These are phyloP conservation scores for Umbelopsis sp. DNA, from an alignment of 192 early-diverging fungal species.

Conservation along the genomic window DNA sequence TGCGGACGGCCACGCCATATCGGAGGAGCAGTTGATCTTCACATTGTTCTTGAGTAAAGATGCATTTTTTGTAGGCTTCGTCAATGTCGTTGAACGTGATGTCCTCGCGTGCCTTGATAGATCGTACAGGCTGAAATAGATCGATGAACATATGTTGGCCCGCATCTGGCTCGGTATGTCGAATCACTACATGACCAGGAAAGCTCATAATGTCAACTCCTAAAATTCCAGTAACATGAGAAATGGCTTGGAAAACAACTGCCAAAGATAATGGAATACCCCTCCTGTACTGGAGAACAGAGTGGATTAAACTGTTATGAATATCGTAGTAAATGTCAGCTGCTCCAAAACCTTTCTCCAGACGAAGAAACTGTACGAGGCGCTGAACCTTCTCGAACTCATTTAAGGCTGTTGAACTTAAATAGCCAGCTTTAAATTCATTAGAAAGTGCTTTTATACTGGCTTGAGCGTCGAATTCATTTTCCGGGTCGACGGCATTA, in stretches of 20 bases:
- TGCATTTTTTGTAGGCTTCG: not conserved
- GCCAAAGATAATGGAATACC: not conserved
- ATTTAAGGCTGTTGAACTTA: not conserved
- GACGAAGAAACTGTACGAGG: not conserved
- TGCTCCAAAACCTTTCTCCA: not conserved
- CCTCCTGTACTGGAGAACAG: not conserved
- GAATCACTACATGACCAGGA: not conserved
- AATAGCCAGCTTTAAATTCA: not conserved
- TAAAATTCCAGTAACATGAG: not conserved
- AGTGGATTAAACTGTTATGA: not conserved
- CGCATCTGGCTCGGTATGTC: not conserved
- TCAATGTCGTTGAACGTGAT: not conserved
- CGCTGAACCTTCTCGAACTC: conserved; percentile 4
- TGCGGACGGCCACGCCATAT: not conserved
- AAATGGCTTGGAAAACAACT: not conserved
- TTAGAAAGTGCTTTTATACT: not conserved
- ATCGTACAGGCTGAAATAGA: not conserved
- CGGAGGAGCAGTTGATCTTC: not conserved
- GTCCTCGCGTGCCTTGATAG: not conserved
- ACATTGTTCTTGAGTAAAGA: not conserved
- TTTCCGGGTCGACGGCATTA: not conserved
- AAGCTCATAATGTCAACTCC: conserved; percentile 10
- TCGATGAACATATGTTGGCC: not conserved
- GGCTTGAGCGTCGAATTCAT: not conserved
- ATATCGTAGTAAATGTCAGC: conserved; percentile 5